Percentiles rank a stretch among this genome's conserved stretches.
phyloP scores from a whole-genome alignment of 2,329 filamentous ascomycete genomes.

The Trichoderma sp. region DNA sequence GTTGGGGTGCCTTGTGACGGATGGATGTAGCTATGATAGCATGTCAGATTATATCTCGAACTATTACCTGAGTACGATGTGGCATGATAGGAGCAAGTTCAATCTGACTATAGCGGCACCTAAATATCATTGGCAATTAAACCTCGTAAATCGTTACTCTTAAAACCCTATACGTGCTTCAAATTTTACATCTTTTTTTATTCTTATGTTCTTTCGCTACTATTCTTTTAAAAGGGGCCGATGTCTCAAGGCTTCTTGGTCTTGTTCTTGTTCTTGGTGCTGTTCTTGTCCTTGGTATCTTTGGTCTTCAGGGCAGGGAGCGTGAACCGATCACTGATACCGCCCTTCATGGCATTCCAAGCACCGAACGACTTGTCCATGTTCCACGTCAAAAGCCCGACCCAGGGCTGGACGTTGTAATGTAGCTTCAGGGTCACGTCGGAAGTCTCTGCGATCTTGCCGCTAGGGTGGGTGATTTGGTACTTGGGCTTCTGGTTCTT shows the following conservation, averaged over 20 bases:
- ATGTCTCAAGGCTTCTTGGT: conserved; percentile 11
- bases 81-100: not conserved
- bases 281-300: conserved; percentile 30
- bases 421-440: conserved; percentile 78
- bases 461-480: conserved; percentile 87
- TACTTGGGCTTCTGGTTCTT: conserved; percentile 92
- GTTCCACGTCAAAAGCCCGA: conserved; percentile 84
- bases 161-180: not conserved
- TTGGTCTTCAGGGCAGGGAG: conserved; percentile 66
- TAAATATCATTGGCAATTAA: not conserved
- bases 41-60: not conserved
- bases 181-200: not conserved
- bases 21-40: not conserved
- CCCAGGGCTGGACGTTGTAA: conserved; percentile 98
- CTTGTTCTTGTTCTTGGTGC: conserved; percentile 12
- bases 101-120: not conserved
- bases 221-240: not conserved
- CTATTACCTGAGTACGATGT: not conserved
- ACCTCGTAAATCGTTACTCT: not conserved
- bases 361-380: conserved; percentile 51
- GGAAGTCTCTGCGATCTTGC: conserved; percentile 68
- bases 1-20: not conserved
- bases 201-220: not conserved
- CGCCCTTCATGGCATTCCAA: conserved; percentile 65
- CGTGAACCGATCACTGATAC: conserved; percentile 61